A percentile compares a stretch with the other conserved stretches of the same genome.
These are phyloP conservation scores for Fusarium irregulare DNA, from an alignment of 2,329 filamentous ascomycete genomes.

Conservation along the genomic window DNA sequence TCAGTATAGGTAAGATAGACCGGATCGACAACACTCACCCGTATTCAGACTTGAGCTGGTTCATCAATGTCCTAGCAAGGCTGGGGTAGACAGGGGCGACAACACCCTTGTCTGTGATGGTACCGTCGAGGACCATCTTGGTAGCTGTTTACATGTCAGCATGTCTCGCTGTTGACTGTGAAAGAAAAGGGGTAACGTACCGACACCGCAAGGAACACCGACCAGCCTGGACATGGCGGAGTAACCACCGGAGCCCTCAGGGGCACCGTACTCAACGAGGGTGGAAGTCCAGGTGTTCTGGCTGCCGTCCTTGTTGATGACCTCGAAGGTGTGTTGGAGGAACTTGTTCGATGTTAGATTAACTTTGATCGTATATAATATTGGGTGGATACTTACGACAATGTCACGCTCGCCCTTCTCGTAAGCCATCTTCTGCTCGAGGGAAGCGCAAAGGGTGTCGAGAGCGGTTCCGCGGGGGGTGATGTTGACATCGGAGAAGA, in stretches of 20 bases:
- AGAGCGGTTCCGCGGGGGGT: constrained; percentile 72
- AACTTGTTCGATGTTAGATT: constrained; percentile 9
- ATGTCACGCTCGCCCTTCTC: constrained; percentile 73
- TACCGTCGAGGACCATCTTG: constrained; percentile 80
- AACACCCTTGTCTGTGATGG: constrained; percentile 77
- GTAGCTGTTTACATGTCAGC: constrained; percentile 59
- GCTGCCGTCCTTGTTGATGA: constrained; percentile 70
- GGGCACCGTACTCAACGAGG: constrained; percentile 83
- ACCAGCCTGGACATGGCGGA: constrained; percentile 87
- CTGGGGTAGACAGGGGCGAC: constrained; percentile 80
- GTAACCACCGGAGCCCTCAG: constrained; percentile 79
- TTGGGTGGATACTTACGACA: constrained; percentile 48
- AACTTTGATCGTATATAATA: neutral
- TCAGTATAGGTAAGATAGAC: neutral
- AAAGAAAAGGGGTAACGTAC: constrained; percentile 7
- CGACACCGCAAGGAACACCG: constrained; percentile 70
- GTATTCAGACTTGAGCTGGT: constrained; percentile 82
- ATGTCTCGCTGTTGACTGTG: neutral
- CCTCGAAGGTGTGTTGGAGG: constrained; percentile 73
- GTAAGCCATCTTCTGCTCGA: constrained; percentile 76
- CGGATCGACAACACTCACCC: constrained; percentile 50
- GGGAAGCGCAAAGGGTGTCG: constrained; percentile 74
- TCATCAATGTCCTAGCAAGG: constrained; percentile 78
- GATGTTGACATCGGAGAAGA: constrained; percentile 62
- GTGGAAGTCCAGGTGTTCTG: constrained; percentile 84